Conservation (phyloP, 192 early-diverging fungal genomes). For the Coemansia sp. region DNA sequence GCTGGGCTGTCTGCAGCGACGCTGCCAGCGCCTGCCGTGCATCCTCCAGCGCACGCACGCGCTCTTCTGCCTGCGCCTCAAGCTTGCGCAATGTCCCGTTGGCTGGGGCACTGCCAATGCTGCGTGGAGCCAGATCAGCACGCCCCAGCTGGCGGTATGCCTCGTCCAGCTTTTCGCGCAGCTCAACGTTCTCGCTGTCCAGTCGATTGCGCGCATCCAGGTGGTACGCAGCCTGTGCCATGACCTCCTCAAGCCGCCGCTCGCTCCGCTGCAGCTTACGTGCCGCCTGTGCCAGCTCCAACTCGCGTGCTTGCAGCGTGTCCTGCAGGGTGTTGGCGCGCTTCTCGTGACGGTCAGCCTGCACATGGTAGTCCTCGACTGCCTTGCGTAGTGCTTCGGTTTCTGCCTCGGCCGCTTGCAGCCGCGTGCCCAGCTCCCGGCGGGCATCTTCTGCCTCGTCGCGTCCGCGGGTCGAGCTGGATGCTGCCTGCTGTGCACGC, state of each 20-base stretch:
- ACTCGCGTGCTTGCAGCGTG: constrained; percentile 62
- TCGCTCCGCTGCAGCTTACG: constrained; percentile 65
- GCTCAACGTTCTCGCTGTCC: constrained; percentile 59
- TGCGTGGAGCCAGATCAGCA: constrained; percentile 57
- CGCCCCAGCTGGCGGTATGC: constrained; percentile 58
- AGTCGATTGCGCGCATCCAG: constrained; percentile 65
- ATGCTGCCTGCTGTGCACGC: constrained; percentile 56
- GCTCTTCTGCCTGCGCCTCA: constrained; percentile 68
- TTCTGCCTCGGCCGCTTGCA: constrained; percentile 63
- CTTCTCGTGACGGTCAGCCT: constrained; percentile 69
- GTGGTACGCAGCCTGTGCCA: constrained; percentile 65
- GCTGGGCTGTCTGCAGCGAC: constrained; percentile 68
- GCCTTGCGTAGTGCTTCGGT: constrained; percentile 53
- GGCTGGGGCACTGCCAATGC: constrained; percentile 30
- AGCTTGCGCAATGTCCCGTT: constrained; percentile 22
- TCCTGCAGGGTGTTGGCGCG: constrained; percentile 63
- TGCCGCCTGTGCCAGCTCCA: constrained; percentile 57
- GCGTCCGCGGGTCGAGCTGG: constrained; percentile 61
- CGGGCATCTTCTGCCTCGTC: constrained; percentile 66
- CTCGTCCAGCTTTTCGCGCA: constrained; percentile 60
- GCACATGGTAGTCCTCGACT: constrained; percentile 62
- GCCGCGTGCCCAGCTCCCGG: constrained; percentile 55
- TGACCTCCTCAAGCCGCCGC: constrained; percentile 67
- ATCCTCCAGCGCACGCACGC: constrained; percentile 75
- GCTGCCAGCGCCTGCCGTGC: constrained; percentile 76